Evolutionary conservation across 2,329 filamentous ascomycete species (phyloP), one percentile per base, ranked within the genome.

Genomic region (Alternaria metachromatica): DNA sequence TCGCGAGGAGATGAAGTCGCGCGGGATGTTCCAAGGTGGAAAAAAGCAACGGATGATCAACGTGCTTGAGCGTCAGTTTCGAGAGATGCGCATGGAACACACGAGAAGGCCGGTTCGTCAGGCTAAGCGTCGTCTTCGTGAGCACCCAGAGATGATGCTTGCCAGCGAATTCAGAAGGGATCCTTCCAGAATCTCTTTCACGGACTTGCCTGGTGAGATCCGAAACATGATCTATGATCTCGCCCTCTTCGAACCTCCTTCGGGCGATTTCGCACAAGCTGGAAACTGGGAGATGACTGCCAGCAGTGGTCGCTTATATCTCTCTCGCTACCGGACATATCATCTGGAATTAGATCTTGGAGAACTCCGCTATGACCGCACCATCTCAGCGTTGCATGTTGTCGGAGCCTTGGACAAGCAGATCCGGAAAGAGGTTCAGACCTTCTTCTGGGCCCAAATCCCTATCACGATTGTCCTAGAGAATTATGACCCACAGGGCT

Each of bases 211-310:
- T 12, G 25, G 25, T 4, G 46, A 50, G 48, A 6, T 50, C 5
- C 25, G 48, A 30, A 30, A 50, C 48, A 50, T 30, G 25, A 50
- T 50, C 11, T 50, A 50, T 18, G n/a, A 30, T 12, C 48, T 30
- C 4, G n/a, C n/a, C n/a, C 26, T 50, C 26, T 50, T 50, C 26
- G 25, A 50, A 7, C n/a, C 48, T 30, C 3, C 10, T 50, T 3
- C 4, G n/a, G 11, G 6, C 6, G 15, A 30, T 9, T 30, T 28
- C 3, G n/a, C 3, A 20, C n/a, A 8, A 8, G 15, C 48, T 8
- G 26, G n/a, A 50, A 10, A 4, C 12, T 49, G 15, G 46, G 15
- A 18, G 15, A 49, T 49, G 13, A 25, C 46, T 15, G 44, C 18
- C 13, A 15, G 3, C 12, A 33, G 30, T 33, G 30, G 2, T 33